A percentile compares a stretch with the other conserved stretches of the same genome.
These are phyloP conservation scores for Aspergillus sp. DNA, from an alignment of 2,329 filamentous ascomycete genomes.

Conservation along the genomic window DNA sequence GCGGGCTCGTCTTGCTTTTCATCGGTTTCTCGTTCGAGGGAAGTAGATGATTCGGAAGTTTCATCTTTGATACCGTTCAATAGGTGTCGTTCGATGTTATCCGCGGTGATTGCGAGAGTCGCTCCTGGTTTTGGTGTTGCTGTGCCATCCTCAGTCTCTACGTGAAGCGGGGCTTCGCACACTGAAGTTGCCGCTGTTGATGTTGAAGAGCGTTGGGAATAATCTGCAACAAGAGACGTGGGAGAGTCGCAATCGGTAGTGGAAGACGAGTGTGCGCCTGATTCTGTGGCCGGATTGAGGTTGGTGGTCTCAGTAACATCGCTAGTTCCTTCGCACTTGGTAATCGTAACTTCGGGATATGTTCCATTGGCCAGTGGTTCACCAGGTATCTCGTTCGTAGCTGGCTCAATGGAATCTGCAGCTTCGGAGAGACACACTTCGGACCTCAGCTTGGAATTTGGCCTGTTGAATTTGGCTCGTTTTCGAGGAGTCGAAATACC, in stretches of 20 bases:
- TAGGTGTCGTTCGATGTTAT: slow-evolving; percentile 3
- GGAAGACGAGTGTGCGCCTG: slow-evolving; percentile 6
- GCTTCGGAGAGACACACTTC: slow-evolving; percentile 30
- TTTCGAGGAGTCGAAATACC: slow-evolving; percentile 26
- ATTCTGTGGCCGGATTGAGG: slow-evolving; percentile 2
- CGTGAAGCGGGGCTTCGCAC: slow-evolving; percentile 15
- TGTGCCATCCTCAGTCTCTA: slow-evolving; percentile 15
- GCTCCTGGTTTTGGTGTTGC: slow-evolving; percentile 4
- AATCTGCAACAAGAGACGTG: slow-evolving; percentile 20
- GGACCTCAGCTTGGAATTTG: slow-evolving; percentile 30
- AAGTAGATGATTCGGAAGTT: slow-evolving; percentile 21
- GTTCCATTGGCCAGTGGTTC: background rate
- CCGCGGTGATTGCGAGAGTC: slow-evolving; percentile 7
- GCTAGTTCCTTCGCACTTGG: slow-evolving; percentile 4
- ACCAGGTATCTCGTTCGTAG: slow-evolving; percentile 2
- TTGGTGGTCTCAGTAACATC: slow-evolving; percentile 4
- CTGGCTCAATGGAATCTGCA: slow-evolving; percentile 16
- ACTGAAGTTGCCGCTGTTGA: slow-evolving; percentile 35
- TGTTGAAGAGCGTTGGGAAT: slow-evolving; percentile 26
- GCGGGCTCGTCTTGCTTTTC: slow-evolving; percentile 19
- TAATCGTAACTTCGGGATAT: slow-evolving; percentile 6
- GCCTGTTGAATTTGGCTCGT: slow-evolving; percentile 26
- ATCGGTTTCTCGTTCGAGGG: slow-evolving; percentile 22
- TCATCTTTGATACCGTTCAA: slow-evolving; percentile 15
- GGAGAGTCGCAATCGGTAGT: slow-evolving; percentile 21